phyloP scores from a whole-genome alignment of 2,329 filamentous ascomycete genomes.

The Dactylonectria estremocensis region DNA sequence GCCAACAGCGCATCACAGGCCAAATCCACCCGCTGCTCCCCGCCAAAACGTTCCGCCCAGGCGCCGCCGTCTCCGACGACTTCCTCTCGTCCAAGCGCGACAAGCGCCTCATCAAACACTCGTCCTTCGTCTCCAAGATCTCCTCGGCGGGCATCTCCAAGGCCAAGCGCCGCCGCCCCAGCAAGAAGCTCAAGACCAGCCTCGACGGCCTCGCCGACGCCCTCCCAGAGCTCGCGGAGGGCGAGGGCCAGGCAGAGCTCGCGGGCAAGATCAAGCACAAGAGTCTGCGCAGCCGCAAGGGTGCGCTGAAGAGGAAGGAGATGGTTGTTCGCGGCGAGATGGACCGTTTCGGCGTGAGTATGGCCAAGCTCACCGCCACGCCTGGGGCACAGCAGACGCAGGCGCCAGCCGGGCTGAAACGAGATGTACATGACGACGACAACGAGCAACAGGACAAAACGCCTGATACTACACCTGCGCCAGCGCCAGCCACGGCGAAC shows the following conservation, averaged over 20 bases:
- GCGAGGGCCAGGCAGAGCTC: conserved; percentile 62
- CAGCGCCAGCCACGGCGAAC: conserved; percentile 62
- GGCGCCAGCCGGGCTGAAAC: conserved; percentile 24
- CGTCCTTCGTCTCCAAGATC: conserved; percentile 69
- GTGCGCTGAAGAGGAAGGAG: conserved; percentile 88
- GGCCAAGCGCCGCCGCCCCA: conserved; percentile 67
- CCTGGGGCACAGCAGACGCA: conserved; percentile 38
- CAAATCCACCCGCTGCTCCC: conserved; percentile 66
- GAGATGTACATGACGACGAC: conserved; percentile 36
- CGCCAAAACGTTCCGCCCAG: conserved; percentile 66
- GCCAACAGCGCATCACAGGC: conserved; percentile 65
- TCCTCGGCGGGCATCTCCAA: conserved; percentile 26
- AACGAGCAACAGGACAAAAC: conserved; percentile 23
- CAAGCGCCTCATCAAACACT: conserved; percentile 87
- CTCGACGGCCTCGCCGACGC: conserved; percentile 85
- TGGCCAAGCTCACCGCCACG: conserved; percentile 78
- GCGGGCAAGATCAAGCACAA: conserved; percentile 78
- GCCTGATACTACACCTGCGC: conserved; percentile 32
- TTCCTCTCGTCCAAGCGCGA: conserved; percentile 85
- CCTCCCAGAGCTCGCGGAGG: conserved; percentile 73
- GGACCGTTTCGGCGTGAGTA: conserved; percentile 85
- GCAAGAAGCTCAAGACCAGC: conserved; percentile 83
- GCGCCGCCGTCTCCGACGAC: conserved; percentile 66
- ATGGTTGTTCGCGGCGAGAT: conserved; percentile 85
- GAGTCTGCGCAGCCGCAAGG: conserved; percentile 81